A percentile compares a stretch with the other conserved stretches of the same genome.
Conservation (phyloP, 305 asterid species). For the Fraxinus latifolia region DNA sequence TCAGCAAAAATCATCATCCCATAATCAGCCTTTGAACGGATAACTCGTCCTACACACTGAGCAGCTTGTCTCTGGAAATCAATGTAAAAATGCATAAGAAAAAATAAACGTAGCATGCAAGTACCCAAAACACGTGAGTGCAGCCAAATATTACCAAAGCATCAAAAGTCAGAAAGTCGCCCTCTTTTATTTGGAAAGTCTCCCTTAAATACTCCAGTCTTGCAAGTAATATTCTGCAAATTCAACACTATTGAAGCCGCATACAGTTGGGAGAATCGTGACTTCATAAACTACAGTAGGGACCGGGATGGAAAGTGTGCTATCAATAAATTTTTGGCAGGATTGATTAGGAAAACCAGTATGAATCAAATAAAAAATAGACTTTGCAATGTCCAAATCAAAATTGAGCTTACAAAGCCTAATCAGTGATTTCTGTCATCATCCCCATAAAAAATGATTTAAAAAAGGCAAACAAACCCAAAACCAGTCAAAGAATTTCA, state of each 20-base stretch:
- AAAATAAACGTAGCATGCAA: background rate
- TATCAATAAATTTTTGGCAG: background rate
- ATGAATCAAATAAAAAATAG: background rate
- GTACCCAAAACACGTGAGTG: background rate
- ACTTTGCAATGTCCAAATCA: background rate
- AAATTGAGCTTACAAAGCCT: background rate
- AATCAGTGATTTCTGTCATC: background rate
- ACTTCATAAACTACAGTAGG: conserved; percentile 2
- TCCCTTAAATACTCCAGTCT: conserved; percentile 87
- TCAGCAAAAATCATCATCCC: conserved; percentile 99
- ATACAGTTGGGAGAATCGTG: conserved; percentile 7
- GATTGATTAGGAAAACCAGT: background rate
- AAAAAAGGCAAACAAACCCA: background rate
- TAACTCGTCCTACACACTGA: conserved; percentile 97
- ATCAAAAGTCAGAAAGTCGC: conserved; percentile 90
- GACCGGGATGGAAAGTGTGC: background rate
- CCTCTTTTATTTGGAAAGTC: conserved; percentile 96
- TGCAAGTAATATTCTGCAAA: conserved; percentile 84
- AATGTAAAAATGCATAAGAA: conserved; percentile 12
- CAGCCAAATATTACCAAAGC: conserved; percentile 66
- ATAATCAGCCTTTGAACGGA: conserved; percentile 96
- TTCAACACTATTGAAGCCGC: conserved; percentile 19
- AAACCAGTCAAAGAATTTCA: background rate
- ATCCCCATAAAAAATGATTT: background rate
- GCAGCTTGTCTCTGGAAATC: conserved; percentile 92